Evolutionary conservation across 768 basidiomycete genomes (phyloP).

Genomic region (Chiua virens): DNA sequence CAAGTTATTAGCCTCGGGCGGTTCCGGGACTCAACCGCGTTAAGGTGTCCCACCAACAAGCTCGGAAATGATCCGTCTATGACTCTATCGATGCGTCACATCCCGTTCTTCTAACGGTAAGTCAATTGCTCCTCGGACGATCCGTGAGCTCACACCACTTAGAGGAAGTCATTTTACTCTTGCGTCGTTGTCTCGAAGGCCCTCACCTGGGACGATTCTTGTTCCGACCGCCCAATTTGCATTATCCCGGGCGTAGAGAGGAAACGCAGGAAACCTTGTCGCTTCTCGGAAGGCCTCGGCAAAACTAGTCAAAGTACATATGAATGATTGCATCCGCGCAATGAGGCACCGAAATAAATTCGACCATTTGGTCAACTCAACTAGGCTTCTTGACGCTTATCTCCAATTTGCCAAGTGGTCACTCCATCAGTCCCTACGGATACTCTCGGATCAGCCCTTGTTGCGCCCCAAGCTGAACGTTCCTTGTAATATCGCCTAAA

Average conservation of each 20-base stretch:
- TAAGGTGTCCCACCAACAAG: no score
- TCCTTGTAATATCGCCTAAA: constrained; percentile 29
- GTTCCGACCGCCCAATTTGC: constrained; percentile 16
- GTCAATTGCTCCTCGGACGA: not conserved
- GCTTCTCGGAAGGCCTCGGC: constrained; percentile 8
- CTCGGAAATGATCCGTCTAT: no score
- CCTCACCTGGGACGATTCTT: constrained; percentile 4
- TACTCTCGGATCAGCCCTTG: constrained; percentile 18
- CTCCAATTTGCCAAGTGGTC: not conserved
- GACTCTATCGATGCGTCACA: not conserved
- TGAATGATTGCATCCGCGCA: constrained; percentile 1
- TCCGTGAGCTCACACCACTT: not conserved
- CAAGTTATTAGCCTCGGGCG: no score
- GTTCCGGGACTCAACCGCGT: no score
- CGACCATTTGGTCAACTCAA: constrained; percentile 4
- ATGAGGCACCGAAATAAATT: constrained; percentile 2
- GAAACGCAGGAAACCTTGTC: constrained; percentile 3
- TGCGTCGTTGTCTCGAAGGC: no score
- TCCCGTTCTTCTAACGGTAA: not conserved
- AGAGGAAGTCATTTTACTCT: not conserved
- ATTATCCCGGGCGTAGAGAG: not conserved
- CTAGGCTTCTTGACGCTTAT: constrained; percentile 1
- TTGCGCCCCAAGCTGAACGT: constrained; percentile 12
- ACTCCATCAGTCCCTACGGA: not conserved
- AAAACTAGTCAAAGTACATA: constrained; percentile 9